These are phyloP conservation scores for Cyclaneusma minus DNA, from an alignment of 2,329 filamentous ascomycete genomes.

Conservation along the genomic window DNA sequence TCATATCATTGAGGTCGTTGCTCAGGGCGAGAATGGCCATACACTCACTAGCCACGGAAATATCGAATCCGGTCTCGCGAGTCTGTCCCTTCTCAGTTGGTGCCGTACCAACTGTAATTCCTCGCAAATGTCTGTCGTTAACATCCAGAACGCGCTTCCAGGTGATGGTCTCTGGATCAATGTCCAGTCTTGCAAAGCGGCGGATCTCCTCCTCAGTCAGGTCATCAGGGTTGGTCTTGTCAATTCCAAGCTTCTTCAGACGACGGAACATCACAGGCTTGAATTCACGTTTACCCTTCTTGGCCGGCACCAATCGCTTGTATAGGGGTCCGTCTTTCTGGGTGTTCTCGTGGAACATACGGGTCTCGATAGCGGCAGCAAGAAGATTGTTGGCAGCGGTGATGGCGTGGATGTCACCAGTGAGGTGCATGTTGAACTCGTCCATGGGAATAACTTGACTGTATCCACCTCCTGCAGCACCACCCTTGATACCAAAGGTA, in stretches of 20 bases:
- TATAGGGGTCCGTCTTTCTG: conserved; percentile 85
- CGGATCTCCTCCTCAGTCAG: conserved; percentile 79
- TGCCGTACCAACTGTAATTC: conserved; percentile 77
- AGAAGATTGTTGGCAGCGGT: conserved; percentile 94
- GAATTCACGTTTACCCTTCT: conserved; percentile 82
- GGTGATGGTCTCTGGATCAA: conserved; percentile 92
- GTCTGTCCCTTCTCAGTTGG: conserved; percentile 80
- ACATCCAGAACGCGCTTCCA: conserved; percentile 95
- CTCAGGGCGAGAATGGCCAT: conserved; percentile 96
- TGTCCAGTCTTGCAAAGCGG: conserved; percentile 85
- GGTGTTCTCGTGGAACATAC: conserved; percentile 95
- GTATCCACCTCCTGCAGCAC: conserved; percentile 92
- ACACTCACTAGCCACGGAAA: conserved; percentile 92
- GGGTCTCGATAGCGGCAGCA: conserved; percentile 89
- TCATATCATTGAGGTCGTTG: conserved; percentile 75
- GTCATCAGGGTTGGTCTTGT: conserved; percentile 85
- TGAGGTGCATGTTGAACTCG: conserved; percentile 96
- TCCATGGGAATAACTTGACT: conserved; percentile 99
- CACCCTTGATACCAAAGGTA: conserved; percentile 97
- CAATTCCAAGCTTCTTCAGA: conserved; percentile 87
- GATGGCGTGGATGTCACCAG: conserved; percentile 95
- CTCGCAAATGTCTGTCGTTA: conserved; percentile 86
- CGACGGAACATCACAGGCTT: conserved; percentile 83
- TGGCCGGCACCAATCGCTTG: conserved; percentile 71
- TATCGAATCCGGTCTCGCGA: conserved; percentile 88